Evolutionary conservation across 129 eudicot species (phyloP).

Genomic region (Sambucus nigra): DNA sequence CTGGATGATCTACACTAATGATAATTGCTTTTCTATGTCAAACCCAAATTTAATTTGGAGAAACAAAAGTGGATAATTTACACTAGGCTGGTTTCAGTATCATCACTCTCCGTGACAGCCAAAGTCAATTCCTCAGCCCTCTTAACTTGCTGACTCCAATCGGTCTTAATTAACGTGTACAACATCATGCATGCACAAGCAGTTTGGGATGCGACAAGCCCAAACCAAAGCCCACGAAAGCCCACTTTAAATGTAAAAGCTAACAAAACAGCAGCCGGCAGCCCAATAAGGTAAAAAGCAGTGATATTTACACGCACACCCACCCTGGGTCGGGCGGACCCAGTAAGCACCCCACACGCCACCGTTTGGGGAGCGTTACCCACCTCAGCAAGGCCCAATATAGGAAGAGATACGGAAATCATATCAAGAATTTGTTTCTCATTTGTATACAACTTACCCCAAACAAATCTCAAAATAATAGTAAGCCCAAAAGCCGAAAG

Average conservation of each 20-base stretch:
- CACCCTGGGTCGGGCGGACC: slow-evolving; percentile 67
- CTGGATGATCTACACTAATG: slow-evolving; percentile 17
- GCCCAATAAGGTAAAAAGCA: slow-evolving; percentile 72
- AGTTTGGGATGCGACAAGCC: slow-evolving; percentile 62
- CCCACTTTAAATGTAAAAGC: slow-evolving; percentile 58
- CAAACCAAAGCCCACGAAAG: slow-evolving; percentile 71
- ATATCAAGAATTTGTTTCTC: slow-evolving; percentile 43
- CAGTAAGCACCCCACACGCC: slow-evolving; percentile 66
- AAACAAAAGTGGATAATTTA: too few species aligned
- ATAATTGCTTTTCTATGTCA: neutral
- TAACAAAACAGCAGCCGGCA: slow-evolving; percentile 49
- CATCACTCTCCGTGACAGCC: slow-evolving; percentile 31
- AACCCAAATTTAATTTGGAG: neutral
- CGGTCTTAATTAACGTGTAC: slow-evolving; percentile 42
- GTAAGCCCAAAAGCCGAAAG: slow-evolving; percentile 34
- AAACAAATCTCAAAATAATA: slow-evolving; percentile 25
- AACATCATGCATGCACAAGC: slow-evolving; percentile 58
- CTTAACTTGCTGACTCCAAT: slow-evolving; percentile 70
- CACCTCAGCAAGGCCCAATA: slow-evolving; percentile 61
- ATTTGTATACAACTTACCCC: slow-evolving; percentile 66
- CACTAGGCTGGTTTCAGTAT: slow-evolving; percentile 44
- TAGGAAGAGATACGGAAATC: slow-evolving; percentile 42
- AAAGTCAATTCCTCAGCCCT: slow-evolving; percentile 65
- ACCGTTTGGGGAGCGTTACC: slow-evolving; percentile 84
- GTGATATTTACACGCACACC: slow-evolving; percentile 61